These are phyloP conservation scores for Coniosporium apollinis DNA, from an alignment of 495 filamentous ascomycete genomes.

Conservation along the genomic window DNA sequence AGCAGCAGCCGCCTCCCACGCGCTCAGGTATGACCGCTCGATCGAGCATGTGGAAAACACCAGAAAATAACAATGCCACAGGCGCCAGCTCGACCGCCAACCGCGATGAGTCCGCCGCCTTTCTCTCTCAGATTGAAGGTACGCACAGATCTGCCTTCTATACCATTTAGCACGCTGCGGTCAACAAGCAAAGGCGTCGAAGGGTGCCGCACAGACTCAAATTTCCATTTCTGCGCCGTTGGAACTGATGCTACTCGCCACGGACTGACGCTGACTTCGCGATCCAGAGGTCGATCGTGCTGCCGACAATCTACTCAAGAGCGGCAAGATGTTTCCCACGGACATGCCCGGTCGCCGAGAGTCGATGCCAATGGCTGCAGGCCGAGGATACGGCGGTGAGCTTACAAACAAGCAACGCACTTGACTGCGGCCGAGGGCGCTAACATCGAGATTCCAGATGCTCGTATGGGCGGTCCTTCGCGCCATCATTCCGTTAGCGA, in stretches of 20 bases:
- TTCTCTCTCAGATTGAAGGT: slow-evolving; percentile 86
- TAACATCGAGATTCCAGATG: slow-evolving; percentile 24
- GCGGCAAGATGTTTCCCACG: slow-evolving; percentile 82
- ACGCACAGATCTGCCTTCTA: too few relatives aligned
- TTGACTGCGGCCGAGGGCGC: slow-evolving; percentile 1
- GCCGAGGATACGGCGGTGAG: slow-evolving; percentile 39
- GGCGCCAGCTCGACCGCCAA: slow-evolving; percentile 64
- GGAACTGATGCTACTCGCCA: too few relatives aligned
- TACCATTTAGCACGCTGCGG: too few relatives aligned
- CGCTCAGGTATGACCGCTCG: slow-evolving; percentile 53
- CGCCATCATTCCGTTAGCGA: slow-evolving; percentile 80
- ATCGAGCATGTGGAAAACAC: too few relatives aligned
- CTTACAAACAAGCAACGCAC: slow-evolving; percentile 24
- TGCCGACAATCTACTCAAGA: slow-evolving; percentile 88
- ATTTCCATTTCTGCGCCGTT: too few relatives aligned
- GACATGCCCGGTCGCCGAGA: slow-evolving; percentile 60
- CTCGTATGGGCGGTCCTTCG: slow-evolving; percentile 33
- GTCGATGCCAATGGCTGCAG: slow-evolving; percentile 47
- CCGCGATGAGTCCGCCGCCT: slow-evolving; percentile 63
- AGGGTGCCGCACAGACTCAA: too few relatives aligned
- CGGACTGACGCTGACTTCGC: too few relatives aligned
- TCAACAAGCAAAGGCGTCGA: too few relatives aligned
- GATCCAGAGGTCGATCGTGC: slow-evolving; percentile 92
- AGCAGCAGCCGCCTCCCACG: slow-evolving; percentile 71
- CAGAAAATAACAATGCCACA: slow-evolving; percentile 16